Conservation (phyloP, 129 eudicot species). For the Heracleum sosnowskyi region DNA sequence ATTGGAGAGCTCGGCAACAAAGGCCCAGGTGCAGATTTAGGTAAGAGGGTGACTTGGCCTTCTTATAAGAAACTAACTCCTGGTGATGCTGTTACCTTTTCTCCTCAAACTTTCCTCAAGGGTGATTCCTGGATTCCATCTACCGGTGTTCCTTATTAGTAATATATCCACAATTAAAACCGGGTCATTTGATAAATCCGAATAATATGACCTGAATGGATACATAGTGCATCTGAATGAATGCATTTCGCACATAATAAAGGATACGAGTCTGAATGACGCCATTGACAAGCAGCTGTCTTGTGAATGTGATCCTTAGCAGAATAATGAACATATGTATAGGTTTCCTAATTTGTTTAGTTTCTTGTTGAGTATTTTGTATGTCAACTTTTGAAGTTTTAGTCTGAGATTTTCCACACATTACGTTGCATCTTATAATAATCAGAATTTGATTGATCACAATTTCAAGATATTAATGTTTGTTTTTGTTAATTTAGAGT, state of each 20-base stretch:
- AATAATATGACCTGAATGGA: neutral
- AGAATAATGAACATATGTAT: slow-evolving; percentile 18
- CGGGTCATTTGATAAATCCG: neutral
- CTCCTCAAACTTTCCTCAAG: slow-evolving; percentile 15
- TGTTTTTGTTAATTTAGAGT: neutral
- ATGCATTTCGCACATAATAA: too few species aligned
- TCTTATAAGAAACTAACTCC: slow-evolving; percentile 15
- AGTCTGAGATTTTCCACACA: neutral
- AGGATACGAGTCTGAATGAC: slow-evolving; percentile 22
- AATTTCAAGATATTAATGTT: neutral
- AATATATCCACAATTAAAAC: neutral
- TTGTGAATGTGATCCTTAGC: neutral
- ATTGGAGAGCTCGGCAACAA: slow-evolving; percentile 33
- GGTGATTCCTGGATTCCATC: slow-evolving; percentile 17
- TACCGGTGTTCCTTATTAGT: slow-evolving; percentile 9
- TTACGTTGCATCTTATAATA: neutral
- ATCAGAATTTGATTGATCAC: neutral
- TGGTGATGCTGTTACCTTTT: slow-evolving; percentile 13
- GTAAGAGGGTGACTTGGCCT: slow-evolving; percentile 31
- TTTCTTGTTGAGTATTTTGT: neutral
- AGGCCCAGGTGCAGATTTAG: slow-evolving; percentile 31
- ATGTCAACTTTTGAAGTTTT: neutral
- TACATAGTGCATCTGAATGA: neutral
- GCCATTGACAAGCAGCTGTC: slow-evolving; percentile 20
- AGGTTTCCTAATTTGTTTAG: neutral